Conservation (phyloP, 2,329 filamentous ascomycete species). For the Bipolaris cookei region DNA sequence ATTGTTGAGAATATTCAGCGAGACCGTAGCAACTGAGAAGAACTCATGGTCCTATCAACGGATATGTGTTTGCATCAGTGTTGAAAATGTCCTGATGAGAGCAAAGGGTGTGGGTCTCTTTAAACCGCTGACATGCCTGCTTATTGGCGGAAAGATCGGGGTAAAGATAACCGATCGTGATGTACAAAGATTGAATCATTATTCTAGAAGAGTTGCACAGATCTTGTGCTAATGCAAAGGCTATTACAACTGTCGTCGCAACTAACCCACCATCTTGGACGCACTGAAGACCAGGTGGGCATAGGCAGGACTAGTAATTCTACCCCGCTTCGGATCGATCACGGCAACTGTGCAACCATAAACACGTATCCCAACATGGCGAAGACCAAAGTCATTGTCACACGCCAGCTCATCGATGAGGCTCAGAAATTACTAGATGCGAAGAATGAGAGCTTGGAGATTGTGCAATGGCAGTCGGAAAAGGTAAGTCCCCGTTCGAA, state of each 20-base stretch:
- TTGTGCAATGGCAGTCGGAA: constrained; percentile 40
- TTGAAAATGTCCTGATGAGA: neutral
- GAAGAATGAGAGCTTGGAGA: constrained; percentile 25
- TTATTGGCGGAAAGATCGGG: constrained; percentile 32
- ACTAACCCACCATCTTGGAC: constrained; percentile 1
- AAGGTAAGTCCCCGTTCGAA: constrained; percentile 16
- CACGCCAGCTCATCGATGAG: constrained; percentile 32
- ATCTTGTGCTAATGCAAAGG: constrained; percentile 12
- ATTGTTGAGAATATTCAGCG: neutral
- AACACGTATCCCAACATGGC: constrained; percentile 27
- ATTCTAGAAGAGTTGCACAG: neutral
- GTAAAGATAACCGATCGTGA: constrained; percentile 10
- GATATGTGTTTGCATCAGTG: too few species aligned
- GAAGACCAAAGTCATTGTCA: constrained; percentile 38
- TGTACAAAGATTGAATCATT: neutral
- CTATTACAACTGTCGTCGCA: constrained; percentile 20
- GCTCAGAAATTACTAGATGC: constrained; percentile 32
- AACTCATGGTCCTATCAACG: too few species aligned
- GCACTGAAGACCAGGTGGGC: constrained; percentile 2
- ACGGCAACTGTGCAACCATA: constrained; percentile 15
- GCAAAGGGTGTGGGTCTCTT: neutral
- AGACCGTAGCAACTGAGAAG: too few species aligned
- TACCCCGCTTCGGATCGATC: constrained; percentile 29
- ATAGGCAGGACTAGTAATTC: neutral
- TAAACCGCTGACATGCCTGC: neutral